phyloP scores from a whole-genome alignment of 1,284 basidiomycete genomes.

The Xerocomus nothofagi region DNA sequence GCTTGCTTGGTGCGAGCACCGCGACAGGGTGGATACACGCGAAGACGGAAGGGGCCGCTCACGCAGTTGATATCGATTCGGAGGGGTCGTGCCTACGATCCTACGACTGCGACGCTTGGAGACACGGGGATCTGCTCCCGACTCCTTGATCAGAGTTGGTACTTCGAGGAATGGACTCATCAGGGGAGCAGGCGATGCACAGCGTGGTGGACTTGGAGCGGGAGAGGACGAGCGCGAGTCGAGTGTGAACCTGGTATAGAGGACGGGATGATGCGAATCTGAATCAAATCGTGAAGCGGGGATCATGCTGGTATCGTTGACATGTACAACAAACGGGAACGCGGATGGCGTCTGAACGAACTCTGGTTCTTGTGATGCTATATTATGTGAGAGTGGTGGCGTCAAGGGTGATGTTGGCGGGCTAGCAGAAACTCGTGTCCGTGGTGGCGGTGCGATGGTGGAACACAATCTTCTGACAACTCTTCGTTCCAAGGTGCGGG shows the following conservation, averaged over 20 bases:
- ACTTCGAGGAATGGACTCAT: constrained; percentile 13
- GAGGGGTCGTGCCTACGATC: constrained; percentile 4
- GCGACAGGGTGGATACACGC: constrained; percentile 16
- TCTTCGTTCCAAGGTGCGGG: constrained; percentile 23
- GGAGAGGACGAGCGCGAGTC: constrained; percentile 26
- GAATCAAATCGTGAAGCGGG: constrained; percentile 43
- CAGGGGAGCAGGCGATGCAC: constrained; percentile 9
- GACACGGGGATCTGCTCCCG: constrained; percentile 3
- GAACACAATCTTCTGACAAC: constrained; percentile 20
- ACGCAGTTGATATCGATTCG: constrained; percentile 32
- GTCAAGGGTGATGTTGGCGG: constrained; percentile 29
- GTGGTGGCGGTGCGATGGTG: constrained; percentile 8
- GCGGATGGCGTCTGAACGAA: constrained; percentile 50
- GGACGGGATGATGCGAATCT: constrained; percentile 36
- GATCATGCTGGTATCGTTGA: constrained; percentile 35
- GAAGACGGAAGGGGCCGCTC: constrained; percentile 26
- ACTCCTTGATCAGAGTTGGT: constrained; percentile 11
- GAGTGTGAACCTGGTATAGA: constrained; percentile 40
- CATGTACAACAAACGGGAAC: constrained; percentile 52
- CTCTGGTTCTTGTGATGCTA: constrained; percentile 46
- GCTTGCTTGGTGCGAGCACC: constrained; percentile 10
- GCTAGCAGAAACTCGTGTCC: constrained; percentile 13
- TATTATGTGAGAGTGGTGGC: constrained; percentile 21
- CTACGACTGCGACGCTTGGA: constrained; percentile 15
- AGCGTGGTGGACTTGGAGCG: constrained; percentile 4